Base-by-base conservation (phyloP, 768 basidiomycete genomes). In the Austroboletus eburneus region DNA sequence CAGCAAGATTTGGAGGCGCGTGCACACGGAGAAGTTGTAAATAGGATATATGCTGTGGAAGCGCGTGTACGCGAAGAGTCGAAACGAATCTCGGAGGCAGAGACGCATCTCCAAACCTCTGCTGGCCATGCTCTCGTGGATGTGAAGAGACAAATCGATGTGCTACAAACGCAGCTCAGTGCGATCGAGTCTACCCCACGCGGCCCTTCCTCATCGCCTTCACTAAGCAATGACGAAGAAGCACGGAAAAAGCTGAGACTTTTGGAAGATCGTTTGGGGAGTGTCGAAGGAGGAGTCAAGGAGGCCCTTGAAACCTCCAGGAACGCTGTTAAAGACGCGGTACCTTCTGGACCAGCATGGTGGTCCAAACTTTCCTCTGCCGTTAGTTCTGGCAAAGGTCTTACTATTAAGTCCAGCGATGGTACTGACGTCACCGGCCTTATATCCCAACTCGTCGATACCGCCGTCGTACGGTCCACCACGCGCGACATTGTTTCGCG, bases 401-500 rank as follows among this genome's bases (percentile, higher is more conserved):
- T 87, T 37, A 80, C 70, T 24, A 83, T 91, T 73, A 87, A 83
- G 63, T 80, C 85, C 1, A 66, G 78, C 16, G 86, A 88, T 47
- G 91, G 91, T 1, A 79, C 84, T 48, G 91, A 85, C 53, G 64
- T 83, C 20, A 83, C 85, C 0, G 70, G 75, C 12, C 72, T 92
- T 49, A 83, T 97, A 51, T 73, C 74, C 23, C 73, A 81, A 25
- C 75, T 96, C 40, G 87, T 98, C 58, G 83, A 91, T 49, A 70
- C 77, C 13, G 85, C 89, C 0, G 78, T 95, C 5, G 71, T 79
- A 13, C 75, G 71, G 17, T 78, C 79, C 48, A 76, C 80, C 20
- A 69, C 69, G 32, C 91, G 89, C 64, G 95, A 97, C 61, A 73
- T 69, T n/a, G 65, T 96, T 32, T 89, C 82, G 1, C 82, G 81